These are phyloP conservation scores for Solanum chiquidenum DNA, from an alignment of 257 asterid genomes.

Conservation along the genomic window DNA sequence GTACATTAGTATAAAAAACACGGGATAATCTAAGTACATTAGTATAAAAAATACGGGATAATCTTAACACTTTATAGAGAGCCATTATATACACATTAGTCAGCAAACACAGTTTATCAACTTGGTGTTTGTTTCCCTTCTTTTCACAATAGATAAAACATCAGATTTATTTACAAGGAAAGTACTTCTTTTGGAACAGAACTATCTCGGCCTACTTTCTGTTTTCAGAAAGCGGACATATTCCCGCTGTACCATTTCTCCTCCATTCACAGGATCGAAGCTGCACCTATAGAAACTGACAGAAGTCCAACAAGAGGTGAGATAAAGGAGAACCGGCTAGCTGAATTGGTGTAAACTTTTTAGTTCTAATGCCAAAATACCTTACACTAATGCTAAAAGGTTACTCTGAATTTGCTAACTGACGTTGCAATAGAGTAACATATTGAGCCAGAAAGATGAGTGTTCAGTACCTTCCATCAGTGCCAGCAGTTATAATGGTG, in stretches of 20 bases:
- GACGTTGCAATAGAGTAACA: not conserved
- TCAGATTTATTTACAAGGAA: not conserved
- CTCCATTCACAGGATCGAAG: slow-evolving; percentile 78
- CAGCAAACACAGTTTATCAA: not conserved
- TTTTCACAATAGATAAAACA: not conserved
- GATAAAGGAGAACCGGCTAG: not conserved
- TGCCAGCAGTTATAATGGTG: slow-evolving; percentile 48
- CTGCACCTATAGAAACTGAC: slow-evolving; percentile 76
- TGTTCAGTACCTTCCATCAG: slow-evolving; percentile 72
- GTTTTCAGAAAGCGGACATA: slow-evolving; percentile 55
- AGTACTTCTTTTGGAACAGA: not conserved
- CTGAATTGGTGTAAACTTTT: not conserved
- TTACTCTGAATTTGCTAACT: not conserved
- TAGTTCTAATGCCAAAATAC: not conserved
- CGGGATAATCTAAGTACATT: not conserved
- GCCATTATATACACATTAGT: not conserved
- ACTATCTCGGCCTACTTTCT: slow-evolving; percentile 37
- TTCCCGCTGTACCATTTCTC: slow-evolving; percentile 78
- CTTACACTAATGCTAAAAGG: not conserved
- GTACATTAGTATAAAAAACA: not conserved
- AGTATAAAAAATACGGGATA: not conserved
- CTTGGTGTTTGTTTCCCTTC: not conserved
- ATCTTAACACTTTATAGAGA: not conserved
- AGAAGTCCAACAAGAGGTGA: not conserved
- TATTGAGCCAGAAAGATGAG: not conserved